Evolutionary conservation across 1,139 yeast genomes (phyloP).

Genomic region (Chernovozyma aurita): DNA sequence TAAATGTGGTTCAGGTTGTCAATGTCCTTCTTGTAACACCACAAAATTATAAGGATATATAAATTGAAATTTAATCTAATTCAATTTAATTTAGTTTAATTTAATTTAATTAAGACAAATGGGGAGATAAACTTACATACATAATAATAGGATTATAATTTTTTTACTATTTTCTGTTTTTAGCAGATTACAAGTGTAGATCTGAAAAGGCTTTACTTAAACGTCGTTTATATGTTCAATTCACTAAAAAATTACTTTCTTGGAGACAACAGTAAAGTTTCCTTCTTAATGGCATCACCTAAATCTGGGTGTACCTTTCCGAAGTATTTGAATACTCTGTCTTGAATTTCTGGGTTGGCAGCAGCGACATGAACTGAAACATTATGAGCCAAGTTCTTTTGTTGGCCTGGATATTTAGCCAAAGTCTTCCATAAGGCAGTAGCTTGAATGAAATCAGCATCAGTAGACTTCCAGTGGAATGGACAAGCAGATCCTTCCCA

Average conservation of each 20-base stretch:
- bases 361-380: conserved; percentile 67
- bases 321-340: conserved; percentile 75
- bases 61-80: no score
- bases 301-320: conserved; percentile 66
- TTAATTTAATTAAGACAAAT: no score
- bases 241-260: conserved; percentile 7
- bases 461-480: conserved; percentile 80
- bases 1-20: conserved; percentile 41
- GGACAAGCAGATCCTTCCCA: conserved; percentile 88
- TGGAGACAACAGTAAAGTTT: conserved; percentile 53
- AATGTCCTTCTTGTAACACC: conserved; percentile 38
- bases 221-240: no score
- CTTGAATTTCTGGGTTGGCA: conserved; percentile 76
- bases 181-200: no score
- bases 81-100: no score
- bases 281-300: conserved; percentile 56
- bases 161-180: no score
- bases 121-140: no score
- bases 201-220: no score
- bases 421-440: conserved; percentile 65
- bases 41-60: conserved; percentile 35
- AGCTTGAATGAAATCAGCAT: conserved; percentile 68
- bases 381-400: conserved; percentile 78
- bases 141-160: no score
- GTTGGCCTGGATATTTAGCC: conserved; percentile 74